Conservation (phyloP, 2,329 filamentous ascomycete species). For the Septoria petroselini region DNA sequence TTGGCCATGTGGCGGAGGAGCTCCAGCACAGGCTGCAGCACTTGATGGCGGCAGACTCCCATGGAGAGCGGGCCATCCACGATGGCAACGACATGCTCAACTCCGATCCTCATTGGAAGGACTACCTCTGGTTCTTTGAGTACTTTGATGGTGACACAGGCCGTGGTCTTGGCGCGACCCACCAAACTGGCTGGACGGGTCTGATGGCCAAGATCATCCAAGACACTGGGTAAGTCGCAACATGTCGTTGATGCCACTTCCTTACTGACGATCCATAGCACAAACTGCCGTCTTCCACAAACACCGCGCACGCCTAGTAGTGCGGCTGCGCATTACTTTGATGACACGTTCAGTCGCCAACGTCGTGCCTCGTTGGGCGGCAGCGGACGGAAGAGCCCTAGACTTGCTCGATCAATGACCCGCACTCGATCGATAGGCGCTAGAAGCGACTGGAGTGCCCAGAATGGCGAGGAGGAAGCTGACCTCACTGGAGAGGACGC, state of each 20-base stretch:
- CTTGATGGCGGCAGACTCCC: slow-evolving; percentile 77
- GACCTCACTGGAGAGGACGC: slow-evolving; percentile 41
- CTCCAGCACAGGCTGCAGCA: slow-evolving; percentile 93
- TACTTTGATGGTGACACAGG: slow-evolving; percentile 94
- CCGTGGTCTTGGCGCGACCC: slow-evolving; percentile 82
- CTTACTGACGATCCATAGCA: slow-evolving; percentile 54
- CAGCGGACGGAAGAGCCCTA: slow-evolving; percentile 64
- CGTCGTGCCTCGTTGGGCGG: slow-evolving; percentile 48
- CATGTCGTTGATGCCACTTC: not conserved
- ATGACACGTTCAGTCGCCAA: slow-evolving; percentile 73
- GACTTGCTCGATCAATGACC: slow-evolving; percentile 33
- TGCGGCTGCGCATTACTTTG: slow-evolving; percentile 90
- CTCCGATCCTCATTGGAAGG: slow-evolving; percentile 89
- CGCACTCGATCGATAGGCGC: slow-evolving; percentile 70
- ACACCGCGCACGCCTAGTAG: slow-evolving; percentile 83
- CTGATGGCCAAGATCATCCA: slow-evolving; percentile 96
- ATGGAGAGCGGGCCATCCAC: slow-evolving; percentile 86
- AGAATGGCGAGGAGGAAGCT: slow-evolving; percentile 36
- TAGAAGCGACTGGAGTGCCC: slow-evolving; percentile 67
- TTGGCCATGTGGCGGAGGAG: slow-evolving; percentile 91
- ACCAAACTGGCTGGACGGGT: slow-evolving; percentile 96
- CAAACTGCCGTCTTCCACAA: slow-evolving; percentile 86
- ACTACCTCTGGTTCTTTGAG: slow-evolving; percentile 92
- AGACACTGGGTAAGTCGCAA: slow-evolving; percentile 76
- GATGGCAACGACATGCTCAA: slow-evolving; percentile 79